phyloP scores from a whole-genome alignment of 257 asterid genomes.

The Solanum peruvianum region DNA sequence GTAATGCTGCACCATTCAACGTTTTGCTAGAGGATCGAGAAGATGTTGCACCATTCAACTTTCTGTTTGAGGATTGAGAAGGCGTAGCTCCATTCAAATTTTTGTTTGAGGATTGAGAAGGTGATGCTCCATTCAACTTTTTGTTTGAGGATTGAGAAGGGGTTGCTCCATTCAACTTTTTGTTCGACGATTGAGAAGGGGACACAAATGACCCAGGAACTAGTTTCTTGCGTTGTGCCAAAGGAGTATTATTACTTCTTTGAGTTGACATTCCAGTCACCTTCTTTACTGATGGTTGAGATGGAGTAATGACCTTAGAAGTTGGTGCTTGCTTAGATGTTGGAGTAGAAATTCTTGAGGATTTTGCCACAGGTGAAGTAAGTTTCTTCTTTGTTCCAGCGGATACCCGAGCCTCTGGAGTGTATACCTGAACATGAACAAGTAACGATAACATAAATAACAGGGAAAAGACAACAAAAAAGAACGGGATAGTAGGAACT shows the following conservation, averaged over 20 bases:
- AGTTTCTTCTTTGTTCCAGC: conserved; percentile 32
- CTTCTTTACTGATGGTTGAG: conserved; percentile 30
- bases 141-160: background rate
- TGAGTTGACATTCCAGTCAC: conserved; percentile 11
- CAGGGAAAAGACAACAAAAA: background rate
- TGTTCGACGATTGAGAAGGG: background rate
- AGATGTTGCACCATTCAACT: background rate
- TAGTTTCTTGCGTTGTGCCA: conserved; percentile 25
- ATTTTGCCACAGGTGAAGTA: conserved; percentile 30
- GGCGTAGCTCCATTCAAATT: background rate
- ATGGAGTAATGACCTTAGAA: conserved; percentile 8
- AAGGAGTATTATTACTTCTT: conserved; percentile 11
- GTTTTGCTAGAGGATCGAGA: background rate
- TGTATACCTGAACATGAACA: conserved; percentile 35
- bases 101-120: background rate
- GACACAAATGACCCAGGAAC: conserved; percentile 14
- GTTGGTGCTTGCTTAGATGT: conserved; percentile 10
- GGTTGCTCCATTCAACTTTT: background rate
- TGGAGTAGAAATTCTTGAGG: conserved; percentile 28
- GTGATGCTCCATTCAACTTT: background rate
- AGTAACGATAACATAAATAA: background rate
- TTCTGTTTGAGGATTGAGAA: background rate
- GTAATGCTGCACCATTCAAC: conserved; percentile 7
- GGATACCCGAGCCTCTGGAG: conserved; percentile 25
- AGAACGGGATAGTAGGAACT: background rate